A percentile compares a stretch with the other conserved stretches of the same genome.
These are phyloP conservation scores for Hemileccinum impolitum DNA, from an alignment of 768 basidiomycete species.

Conservation along the genomic window DNA sequence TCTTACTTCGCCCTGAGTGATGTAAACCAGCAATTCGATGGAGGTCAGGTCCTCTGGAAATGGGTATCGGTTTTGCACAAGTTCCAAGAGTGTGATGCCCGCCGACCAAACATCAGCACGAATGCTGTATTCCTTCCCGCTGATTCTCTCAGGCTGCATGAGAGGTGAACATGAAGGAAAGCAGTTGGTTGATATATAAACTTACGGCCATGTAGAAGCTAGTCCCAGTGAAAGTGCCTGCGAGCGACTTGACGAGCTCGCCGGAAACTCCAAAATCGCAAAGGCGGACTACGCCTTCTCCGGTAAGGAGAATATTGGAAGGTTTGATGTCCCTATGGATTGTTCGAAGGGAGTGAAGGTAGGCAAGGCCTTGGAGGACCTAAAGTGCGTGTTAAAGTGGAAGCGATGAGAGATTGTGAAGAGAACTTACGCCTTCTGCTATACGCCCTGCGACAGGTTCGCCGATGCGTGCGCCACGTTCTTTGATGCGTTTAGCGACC, in stretches of 20 bases:
- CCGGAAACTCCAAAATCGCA: slow-evolving; percentile 98
- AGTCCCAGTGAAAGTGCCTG: slow-evolving; percentile 96
- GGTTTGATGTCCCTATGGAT: slow-evolving; percentile 98
- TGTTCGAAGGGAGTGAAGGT: slow-evolving; percentile 86
- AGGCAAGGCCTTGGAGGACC: slow-evolving; percentile 89
- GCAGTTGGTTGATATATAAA: slow-evolving; percentile 13
- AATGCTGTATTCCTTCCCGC: slow-evolving; percentile 88
- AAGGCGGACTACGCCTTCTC: slow-evolving; percentile 86
- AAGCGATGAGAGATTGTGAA: background rate
- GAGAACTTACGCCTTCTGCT: slow-evolving; percentile 77
- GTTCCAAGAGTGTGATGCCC: slow-evolving; percentile 90
- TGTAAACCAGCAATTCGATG: slow-evolving; percentile 93
- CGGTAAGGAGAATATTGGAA: slow-evolving; percentile 86
- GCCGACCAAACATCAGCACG: slow-evolving; percentile 98
- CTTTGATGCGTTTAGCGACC: slow-evolving; percentile 80
- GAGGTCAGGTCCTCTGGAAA: slow-evolving; percentile 88
- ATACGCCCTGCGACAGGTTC: slow-evolving; percentile 90
- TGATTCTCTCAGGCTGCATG: slow-evolving; percentile 86
- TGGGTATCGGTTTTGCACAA: slow-evolving; percentile 92
- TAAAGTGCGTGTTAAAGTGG: slow-evolving; percentile 28
- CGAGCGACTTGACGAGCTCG: slow-evolving; percentile 85
- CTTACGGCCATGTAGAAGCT: slow-evolving; percentile 98
- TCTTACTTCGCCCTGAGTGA: slow-evolving; percentile 73
- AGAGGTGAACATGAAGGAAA: slow-evolving; percentile 3
- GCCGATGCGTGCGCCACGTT: slow-evolving; percentile 72